Evolutionary conservation across 208 protist genomes (phyloP).

Genomic region (Leishmania aethiopica): DNA sequence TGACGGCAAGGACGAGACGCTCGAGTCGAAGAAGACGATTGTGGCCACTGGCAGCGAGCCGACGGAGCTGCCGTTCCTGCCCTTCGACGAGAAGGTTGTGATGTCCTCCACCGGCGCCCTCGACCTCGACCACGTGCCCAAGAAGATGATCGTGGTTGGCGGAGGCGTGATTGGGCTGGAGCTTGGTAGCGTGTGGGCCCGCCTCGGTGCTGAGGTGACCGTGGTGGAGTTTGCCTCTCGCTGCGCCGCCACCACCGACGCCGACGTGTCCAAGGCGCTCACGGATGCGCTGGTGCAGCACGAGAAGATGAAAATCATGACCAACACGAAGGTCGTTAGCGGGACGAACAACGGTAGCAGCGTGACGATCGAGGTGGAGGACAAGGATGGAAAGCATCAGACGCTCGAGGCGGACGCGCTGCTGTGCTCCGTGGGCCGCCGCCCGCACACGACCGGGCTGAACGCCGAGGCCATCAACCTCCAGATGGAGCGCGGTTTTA

Average conservation of each 20-base stretch:
- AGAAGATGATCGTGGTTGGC: conserved; percentile 98
- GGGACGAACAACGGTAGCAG: conserved; percentile 75
- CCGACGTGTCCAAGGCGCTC: conserved; percentile 83
- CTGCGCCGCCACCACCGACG: conserved; percentile 91
- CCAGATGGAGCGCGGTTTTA: conserved; percentile 88
- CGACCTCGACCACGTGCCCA: conserved; percentile 94
- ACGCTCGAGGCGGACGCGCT: conserved; percentile 93
- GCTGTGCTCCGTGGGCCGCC: conserved; percentile 97
- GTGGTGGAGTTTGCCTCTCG: conserved; percentile 97
- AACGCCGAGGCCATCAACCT: conserved; percentile 95
- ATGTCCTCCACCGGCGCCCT: conserved; percentile 98
- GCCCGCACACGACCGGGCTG: conserved; percentile 95
- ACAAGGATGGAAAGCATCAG: conserved; percentile 88
- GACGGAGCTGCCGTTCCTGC: conserved; percentile 91
- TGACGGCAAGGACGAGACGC: conserved; percentile 90
- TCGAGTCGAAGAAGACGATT: conserved; percentile 97
- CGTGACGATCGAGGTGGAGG: conserved; percentile 91
- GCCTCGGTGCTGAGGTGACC: conserved; percentile 98
- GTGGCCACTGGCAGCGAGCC: conserved; percentile 99
- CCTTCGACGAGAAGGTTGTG: conserved; percentile 98
- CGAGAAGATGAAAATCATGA: conserved; percentile 93
- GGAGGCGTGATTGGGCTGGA: conserved; percentile 99
- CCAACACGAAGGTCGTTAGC: conserved; percentile 89
- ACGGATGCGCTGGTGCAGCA: conserved; percentile 84
- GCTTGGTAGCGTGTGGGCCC: conserved; percentile 98